A percentile compares a stretch with the other conserved stretches of the same genome.
Evolutionary conservation across 2,329 filamentous ascomycete species (phyloP).

Genomic region (Cladosporium austrohemisphaericum): DNA sequence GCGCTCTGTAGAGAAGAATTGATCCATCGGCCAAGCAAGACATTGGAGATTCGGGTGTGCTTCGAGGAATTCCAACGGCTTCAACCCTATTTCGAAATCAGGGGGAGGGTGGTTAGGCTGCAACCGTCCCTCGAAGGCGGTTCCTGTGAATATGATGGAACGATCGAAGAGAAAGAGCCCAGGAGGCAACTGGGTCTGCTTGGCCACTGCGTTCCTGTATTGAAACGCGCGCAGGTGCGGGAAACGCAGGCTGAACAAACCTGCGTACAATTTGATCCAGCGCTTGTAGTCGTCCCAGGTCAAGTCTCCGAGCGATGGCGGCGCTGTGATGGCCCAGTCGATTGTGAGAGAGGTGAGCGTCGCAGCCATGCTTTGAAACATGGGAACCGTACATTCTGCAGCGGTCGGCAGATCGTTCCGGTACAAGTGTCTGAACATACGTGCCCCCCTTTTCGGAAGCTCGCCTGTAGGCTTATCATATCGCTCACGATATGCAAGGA

Average conservation of each 20-base stretch:
- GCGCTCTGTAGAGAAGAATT: conserved; percentile 37
- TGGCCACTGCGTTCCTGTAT: conserved; percentile 42
- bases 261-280: conserved; percentile 27
- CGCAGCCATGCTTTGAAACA: conserved; percentile 3
- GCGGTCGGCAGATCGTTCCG: conserved; percentile 3
- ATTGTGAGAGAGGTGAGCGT: conserved; percentile 35
- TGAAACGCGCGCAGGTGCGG: conserved; percentile 45
- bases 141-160: conserved; percentile 5
- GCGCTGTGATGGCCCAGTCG: conserved; percentile 33
- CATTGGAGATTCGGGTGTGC: conserved; percentile 42
- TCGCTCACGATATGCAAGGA: conserved; percentile 20
- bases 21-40: conserved; percentile 45
- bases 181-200: conserved; percentile 34
- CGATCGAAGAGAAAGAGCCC: conserved; percentile 36
- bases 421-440: conserved; percentile 8
- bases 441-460: not conserved
- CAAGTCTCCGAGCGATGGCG: not conserved
- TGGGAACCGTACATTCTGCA: not conserved
- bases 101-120: not conserved
- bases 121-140: not conserved
- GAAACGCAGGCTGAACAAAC: conserved; percentile 38
- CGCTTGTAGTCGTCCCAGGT: conserved; percentile 5
- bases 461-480: conserved; percentile 1
- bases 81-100: not conserved
- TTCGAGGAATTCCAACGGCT: conserved; percentile 40